Percentiles rank a stretch among this genome's conserved stretches.
These are phyloP conservation scores for Boletus sp. DNA, from an alignment of 768 basidiomycete species.

Conservation along the genomic window DNA sequence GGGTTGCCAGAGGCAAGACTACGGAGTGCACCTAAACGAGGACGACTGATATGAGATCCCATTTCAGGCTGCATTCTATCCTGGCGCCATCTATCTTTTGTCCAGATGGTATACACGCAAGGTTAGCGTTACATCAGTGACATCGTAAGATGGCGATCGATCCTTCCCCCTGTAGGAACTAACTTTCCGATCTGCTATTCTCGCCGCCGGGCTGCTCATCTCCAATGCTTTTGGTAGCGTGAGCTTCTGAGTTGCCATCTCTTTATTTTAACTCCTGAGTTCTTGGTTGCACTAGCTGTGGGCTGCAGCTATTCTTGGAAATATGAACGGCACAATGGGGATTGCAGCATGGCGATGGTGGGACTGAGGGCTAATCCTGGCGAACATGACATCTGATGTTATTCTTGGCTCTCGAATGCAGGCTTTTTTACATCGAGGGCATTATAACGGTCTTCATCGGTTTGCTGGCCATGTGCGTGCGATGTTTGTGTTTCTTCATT, in stretches of 20 bases:
- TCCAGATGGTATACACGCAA: constrained; percentile 27
- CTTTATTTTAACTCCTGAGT: background rate
- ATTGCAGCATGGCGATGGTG: constrained; percentile 74
- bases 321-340: constrained; percentile 66
- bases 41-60: background rate
- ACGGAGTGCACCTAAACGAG: background rate
- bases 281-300: constrained; percentile 43
- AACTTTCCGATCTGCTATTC: constrained; percentile 58
- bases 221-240: constrained; percentile 69
- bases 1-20: constrained; percentile 53
- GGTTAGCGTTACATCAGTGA: background rate
- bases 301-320: constrained; percentile 67
- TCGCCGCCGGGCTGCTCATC: constrained; percentile 56
- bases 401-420: constrained; percentile 17
- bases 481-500: too few species aligned
- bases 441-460: constrained; percentile 61
- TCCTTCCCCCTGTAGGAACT: constrained; percentile 44
- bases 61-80: constrained; percentile 57
- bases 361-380: background rate
- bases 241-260: constrained; percentile 16
- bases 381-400: background rate
- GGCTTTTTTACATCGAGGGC: constrained; percentile 76
- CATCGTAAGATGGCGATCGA: background rate
- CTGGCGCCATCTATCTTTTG: constrained; percentile 48
- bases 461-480: constrained; percentile 48